Evolutionary conservation across 1,284 basidiomycete species (phyloP), one percentile per base, ranked within the genome.

Genomic region (Schizophyllum commune): DNA sequence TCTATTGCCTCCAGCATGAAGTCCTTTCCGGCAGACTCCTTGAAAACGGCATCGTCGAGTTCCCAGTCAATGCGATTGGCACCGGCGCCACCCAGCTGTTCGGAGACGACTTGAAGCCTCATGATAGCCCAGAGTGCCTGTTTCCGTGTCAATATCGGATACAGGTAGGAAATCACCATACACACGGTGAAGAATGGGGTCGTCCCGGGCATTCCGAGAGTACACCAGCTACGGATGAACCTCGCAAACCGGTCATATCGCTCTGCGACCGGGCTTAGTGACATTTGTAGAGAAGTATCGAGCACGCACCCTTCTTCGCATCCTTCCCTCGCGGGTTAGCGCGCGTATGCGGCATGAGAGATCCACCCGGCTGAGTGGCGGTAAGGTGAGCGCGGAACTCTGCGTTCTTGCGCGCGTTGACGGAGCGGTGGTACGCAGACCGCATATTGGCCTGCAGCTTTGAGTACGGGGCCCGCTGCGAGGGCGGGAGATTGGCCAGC

Each of bases 1-100:
- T 91, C 86, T 62, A 91, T 84, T 15, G 88, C 88, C 73, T 91
- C 89, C 55, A 88, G 77, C 87, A 92, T 91, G 69, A 92, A 91
- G 66, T 90, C 85, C 74, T 90, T 91, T 63, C 89, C 89, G 70
- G 87, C 89, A 67, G 89, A 81, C 73, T 92, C 89, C 69, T 89
- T 89, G 74, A 91, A 89, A 32, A 92, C 88, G 34, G 89, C 89
- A 74, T 92, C 89, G 70, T 92, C 90, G 51, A 92, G 78, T 74
- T 90, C 86, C 89, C 89, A 92, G 70, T 86, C 80, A 62, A 91
- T 84, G 68, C 79, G 77, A 67, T 77, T 77, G 57, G 72, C 72
- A 55, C 88, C 89, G 58, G 89, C 87, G 62, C 90, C 90, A 59
- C 89, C 89, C 52, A 89, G 77, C 56, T 82, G 78, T 68, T 86